Conservation (phyloP, 768 basidiomycete species). For the Suillus subaureus region DNA sequence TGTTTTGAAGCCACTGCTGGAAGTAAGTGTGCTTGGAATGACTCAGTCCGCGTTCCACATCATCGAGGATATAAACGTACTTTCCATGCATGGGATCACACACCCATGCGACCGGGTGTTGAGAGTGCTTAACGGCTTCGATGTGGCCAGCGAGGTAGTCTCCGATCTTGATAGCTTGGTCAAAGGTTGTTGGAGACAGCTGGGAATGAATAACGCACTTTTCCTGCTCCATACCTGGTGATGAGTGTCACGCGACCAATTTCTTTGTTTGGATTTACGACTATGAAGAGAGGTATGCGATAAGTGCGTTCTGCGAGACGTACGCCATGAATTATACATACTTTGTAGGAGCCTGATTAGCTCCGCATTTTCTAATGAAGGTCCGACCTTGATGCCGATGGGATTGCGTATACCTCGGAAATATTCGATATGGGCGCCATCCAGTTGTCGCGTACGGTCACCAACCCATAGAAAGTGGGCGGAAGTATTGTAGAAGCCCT, state of each 20-base stretch:
- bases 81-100: conserved; percentile 99
- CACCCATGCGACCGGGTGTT: conserved; percentile 91
- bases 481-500: conserved; percentile 83
- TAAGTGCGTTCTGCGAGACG: neutral
- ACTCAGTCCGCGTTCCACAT: neutral
- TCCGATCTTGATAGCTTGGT: conserved; percentile 56
- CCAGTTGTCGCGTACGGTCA: conserved; percentile 89
- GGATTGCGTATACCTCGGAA: conserved; percentile 92
- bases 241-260: conserved; percentile 86
- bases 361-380: conserved; percentile 80
- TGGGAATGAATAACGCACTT: conserved; percentile 47
- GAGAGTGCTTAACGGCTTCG: conserved; percentile 71
- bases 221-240: conserved; percentile 88
- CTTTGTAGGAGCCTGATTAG: conserved; percentile 75
- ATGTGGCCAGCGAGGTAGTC: conserved; percentile 80
- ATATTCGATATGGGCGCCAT: conserved; percentile 95
- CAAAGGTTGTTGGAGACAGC: neutral
- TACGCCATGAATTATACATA: conserved; percentile 38
- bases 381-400: conserved; percentile 95
- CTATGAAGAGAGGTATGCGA: conserved; percentile 37
- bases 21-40: conserved; percentile 72
- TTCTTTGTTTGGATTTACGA: conserved; percentile 87
- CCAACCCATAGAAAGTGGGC: conserved; percentile 98
- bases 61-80: conserved; percentile 49
- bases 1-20: conserved; percentile 82